Conservation (phyloP, 768 basidiomycete genomes). For the Gloeophyllum trabeum region DNA sequence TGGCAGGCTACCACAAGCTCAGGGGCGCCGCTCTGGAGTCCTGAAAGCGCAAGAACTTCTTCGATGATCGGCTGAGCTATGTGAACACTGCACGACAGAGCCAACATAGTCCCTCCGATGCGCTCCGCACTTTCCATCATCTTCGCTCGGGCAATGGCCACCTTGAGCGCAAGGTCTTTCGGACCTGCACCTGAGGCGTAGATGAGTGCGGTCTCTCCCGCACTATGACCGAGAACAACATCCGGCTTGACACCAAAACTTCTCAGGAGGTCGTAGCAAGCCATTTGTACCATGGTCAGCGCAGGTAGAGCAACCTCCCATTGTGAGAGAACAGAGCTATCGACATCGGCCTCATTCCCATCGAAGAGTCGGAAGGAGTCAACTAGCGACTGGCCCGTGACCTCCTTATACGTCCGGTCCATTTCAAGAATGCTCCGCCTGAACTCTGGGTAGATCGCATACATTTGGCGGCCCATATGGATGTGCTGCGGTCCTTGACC, state of each 20-base stretch:
- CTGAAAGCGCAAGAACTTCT: background rate
- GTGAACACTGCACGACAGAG: constrained; percentile 10
- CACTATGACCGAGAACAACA: constrained; percentile 27
- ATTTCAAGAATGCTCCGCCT: constrained; percentile 24
- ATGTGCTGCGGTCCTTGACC: constrained; percentile 30
- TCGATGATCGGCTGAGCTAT: background rate
- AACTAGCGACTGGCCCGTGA: constrained; percentile 25
- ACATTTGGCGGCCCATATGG: constrained; percentile 27
- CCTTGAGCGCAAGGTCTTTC: constrained; percentile 25
- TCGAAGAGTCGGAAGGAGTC: constrained; percentile 24
- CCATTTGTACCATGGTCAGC: constrained; percentile 29
- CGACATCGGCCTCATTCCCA: background rate
- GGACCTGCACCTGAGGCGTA: constrained; percentile 28
- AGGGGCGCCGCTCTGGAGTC: background rate
- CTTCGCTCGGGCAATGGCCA: constrained; percentile 25
- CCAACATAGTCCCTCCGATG: constrained; percentile 26
- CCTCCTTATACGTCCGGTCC: constrained; percentile 20
- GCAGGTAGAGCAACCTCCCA: constrained; percentile 24
- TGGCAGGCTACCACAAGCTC: background rate
- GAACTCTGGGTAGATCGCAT: constrained; percentile 22
- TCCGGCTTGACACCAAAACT: constrained; percentile 23
- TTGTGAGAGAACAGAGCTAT: constrained; percentile 7
- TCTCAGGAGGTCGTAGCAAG: constrained; percentile 24
- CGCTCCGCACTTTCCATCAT: constrained; percentile 20
- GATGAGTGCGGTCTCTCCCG: constrained; percentile 28